Base-by-base conservation (phyloP, 768 basidiomycete species). In the Kwoniella sp. region DNA sequence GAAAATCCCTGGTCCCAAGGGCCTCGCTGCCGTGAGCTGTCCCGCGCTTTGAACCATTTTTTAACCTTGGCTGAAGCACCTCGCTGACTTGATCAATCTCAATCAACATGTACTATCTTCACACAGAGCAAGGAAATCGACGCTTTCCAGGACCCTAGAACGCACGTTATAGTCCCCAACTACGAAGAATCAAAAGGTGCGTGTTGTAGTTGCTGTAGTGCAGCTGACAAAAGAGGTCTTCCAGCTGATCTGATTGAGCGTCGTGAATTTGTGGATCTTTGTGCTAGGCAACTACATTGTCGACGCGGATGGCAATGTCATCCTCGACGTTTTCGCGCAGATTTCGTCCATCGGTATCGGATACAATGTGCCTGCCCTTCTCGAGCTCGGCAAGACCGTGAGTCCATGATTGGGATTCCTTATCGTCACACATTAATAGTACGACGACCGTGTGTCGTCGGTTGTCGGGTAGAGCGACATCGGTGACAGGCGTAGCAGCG, bases 311-410 rank as follows among this genome's bases (percentile, higher is more conserved):
- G 82, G 81, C 10, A 83, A 83, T 69, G 65, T 66, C 40, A 56
- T 80, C 12, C 76, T 83, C 26, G 82, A 83, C 52, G 81, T 82
- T 5, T 80, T 76, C 61, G 80, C 81, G 0, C 81, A 82, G 63
- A 81, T 81, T 47, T 66, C 75, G 19, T 77, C 74, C 44, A 82
- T 83, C 40, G 72, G 79, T 0, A 44, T 82, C 52, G 82, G 82
- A 17, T 81, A 80, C 68, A 78, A 79, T 58, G 67, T 78, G 52
- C 80, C 79, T 1, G 72, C 69, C 4, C 62, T 81, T 1, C 40
- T 80, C 46, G 64, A 70, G 24, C 69, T 80, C 6, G 78, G 74
- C 15, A 67, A 68, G 49, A 70, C 76, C 5, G 79, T 78, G 12
- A 30, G 73, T 62, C 0, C 19, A 2, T 13, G 17, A 40, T n/a